Base-by-base conservation (phyloP, 371 early-diverging fungal genomes). In the Enterospora canceri region DNA sequence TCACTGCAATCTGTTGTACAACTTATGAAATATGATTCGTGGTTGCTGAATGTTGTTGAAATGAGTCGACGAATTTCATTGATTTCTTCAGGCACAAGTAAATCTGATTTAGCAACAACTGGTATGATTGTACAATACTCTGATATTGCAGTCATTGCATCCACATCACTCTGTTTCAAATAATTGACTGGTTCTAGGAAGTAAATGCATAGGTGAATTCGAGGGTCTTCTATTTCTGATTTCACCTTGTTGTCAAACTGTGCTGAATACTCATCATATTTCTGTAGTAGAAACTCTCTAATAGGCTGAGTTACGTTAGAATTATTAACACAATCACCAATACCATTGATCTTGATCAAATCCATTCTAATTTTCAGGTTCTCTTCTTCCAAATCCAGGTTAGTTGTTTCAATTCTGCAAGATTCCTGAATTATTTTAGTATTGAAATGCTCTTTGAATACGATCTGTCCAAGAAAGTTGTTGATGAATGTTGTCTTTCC, bases 401-500 rank as follows among this genome's bases (percentile, higher is more conserved):
- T 50, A 0, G 67, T 40, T 28, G 62, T 51, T 34, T 74, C 63
- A 48, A 74, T 57, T 49, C 63, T 60, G 4, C 65, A 47, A 30
- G 29, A 26, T 26, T 49, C 62, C n/a, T n/a, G 8, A 12, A 40
- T 40, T 5, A 54, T 58, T 34, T 31, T 29, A 15, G 8, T 24
- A 58, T 85, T 83, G 30, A 95, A 80, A 59, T 85, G 82, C 32
- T 89, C 86, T 8, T 51, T 51, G n/a, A 68, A 26, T 32, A 73
- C 18, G 18, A 87, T 82, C 3, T 88, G 86, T 16, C 88, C 85
- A 77, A 91, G 87, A 47, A 91, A 83, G 4, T 87, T 88, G 80
- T 89, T 89, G 78, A 92, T 85, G 55, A 80, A 76, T 46, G 76
- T 74, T 2, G 76, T 64, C 55, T 77, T 80, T 30, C 80, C 79